Conservation (phyloP, 768 basidiomycete genomes). For the Basidioascus undulatus region DNA sequence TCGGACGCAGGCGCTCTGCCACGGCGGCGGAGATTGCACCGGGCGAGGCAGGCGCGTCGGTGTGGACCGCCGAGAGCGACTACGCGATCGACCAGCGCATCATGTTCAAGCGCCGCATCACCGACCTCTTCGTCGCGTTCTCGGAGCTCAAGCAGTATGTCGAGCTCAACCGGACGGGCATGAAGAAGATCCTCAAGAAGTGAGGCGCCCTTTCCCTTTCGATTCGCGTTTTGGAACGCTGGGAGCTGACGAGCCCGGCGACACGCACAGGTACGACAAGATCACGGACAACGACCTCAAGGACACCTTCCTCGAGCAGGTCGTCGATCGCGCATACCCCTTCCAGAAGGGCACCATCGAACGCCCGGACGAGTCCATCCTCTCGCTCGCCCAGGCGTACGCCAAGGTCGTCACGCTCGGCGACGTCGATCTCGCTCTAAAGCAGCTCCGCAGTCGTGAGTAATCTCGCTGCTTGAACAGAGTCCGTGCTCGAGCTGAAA, state of each 20-base stretch:
- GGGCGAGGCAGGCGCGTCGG: slow-evolving; percentile 21
- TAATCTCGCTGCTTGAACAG: slow-evolving; percentile 75
- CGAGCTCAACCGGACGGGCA: slow-evolving; percentile 77
- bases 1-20: slow-evolving; percentile 5
- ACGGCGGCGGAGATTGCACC: neutral
- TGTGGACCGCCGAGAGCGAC: slow-evolving; percentile 59
- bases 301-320: slow-evolving; percentile 9
- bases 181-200: slow-evolving; percentile 91
- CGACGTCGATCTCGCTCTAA: slow-evolving; percentile 40
- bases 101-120: slow-evolving; percentile 71
- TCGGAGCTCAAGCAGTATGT: slow-evolving; percentile 48
- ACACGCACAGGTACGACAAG: slow-evolving; percentile 56
- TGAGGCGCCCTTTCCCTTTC: slow-evolving; percentile 19
- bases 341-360: slow-evolving; percentile 43
- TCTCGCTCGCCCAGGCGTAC: slow-evolving; percentile 44
- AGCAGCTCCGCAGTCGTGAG: slow-evolving; percentile 62
- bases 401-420: slow-evolving; percentile 60
- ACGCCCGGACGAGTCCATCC: slow-evolving; percentile 32
- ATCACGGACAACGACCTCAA: slow-evolving; percentile 42
- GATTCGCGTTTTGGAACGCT: neutral
- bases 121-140: slow-evolving; percentile 41
- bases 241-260: too few species aligned
- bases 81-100: slow-evolving; percentile 63
- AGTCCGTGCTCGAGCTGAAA: neutral
- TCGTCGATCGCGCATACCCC: slow-evolving; percentile 26